Evolutionary conservation across 805 yeast species (phyloP).

Genomic region (Zygosaccharomyces gambellarensis): DNA sequence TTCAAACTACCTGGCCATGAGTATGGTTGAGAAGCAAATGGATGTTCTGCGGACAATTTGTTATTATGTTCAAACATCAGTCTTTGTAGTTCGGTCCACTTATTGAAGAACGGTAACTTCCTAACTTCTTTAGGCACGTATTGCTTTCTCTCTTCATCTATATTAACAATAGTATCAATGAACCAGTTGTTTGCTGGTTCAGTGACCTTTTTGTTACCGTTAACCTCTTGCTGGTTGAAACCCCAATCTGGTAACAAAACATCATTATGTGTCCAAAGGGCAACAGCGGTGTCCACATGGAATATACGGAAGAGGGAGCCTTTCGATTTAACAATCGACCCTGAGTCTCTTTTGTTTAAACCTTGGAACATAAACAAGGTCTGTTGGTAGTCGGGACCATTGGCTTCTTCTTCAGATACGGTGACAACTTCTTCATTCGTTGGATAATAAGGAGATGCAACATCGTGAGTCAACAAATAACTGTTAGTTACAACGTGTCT

Average conservation of each 20-base stretch:
- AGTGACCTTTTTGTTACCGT: constrained; percentile 80
- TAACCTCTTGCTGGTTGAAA: constrained; percentile 83
- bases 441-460: constrained; percentile 87
- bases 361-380: constrained; percentile 75
- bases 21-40: constrained; percentile 89
- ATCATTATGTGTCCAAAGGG: constrained; percentile 90
- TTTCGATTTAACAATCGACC: constrained; percentile 54
- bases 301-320: constrained; percentile 63
- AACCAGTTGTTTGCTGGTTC: constrained; percentile 71
- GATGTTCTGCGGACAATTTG: constrained; percentile 80
- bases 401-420: constrained; percentile 55
- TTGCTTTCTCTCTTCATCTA: constrained; percentile 58
- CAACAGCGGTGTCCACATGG: constrained; percentile 84
- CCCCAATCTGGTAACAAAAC: constrained; percentile 93
- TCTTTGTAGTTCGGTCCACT: constrained; percentile 85
- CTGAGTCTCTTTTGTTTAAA: constrained; percentile 46
- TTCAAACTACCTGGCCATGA: constrained; percentile 85
- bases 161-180: constrained; percentile 61
- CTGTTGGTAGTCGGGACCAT: constrained; percentile 53
- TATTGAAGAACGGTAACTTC: constrained; percentile 66
- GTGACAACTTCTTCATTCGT: constrained; percentile 94
- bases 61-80: constrained; percentile 92
- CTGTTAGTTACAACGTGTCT: constrained; percentile 79
- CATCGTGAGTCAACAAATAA: constrained; percentile 83
- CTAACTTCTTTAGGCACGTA: constrained; percentile 62